phyloP scores from a whole-genome alignment of 805 yeast genomes.

The Lipomyces yamanashiensis region DNA sequence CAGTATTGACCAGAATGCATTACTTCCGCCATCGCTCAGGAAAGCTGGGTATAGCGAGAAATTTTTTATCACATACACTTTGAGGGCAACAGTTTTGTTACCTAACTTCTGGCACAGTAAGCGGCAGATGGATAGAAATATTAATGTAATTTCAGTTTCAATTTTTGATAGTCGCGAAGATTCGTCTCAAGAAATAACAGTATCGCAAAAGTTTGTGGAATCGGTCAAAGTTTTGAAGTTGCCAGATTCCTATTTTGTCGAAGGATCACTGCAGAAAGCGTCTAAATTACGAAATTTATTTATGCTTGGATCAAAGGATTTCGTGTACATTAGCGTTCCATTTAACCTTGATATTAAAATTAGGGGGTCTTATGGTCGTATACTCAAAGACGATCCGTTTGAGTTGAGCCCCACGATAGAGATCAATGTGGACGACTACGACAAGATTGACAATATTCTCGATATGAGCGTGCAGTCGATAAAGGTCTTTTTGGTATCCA shows the following conservation, averaged over 20 bases:
- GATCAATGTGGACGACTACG: conserved; percentile 10
- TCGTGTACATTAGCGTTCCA: conserved; percentile 12
- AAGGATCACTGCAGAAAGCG: conserved; percentile 12
- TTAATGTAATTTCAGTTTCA: conserved; percentile 2
- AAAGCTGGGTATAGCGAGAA: neutral
- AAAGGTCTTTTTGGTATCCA: neutral
- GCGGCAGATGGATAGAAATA: too few relatives aligned
- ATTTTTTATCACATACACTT: too few relatives aligned
- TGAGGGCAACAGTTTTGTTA: too few relatives aligned
- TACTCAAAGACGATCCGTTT: conserved; percentile 4
- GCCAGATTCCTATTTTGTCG: conserved; percentile 24
- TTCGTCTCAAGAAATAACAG: too few relatives aligned
- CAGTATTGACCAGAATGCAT: neutral
- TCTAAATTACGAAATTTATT: conserved; percentile 12
- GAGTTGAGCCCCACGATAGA: neutral
- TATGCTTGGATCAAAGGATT: conserved; percentile 4
- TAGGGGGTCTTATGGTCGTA: neutral
- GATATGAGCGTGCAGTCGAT: conserved; percentile 7
- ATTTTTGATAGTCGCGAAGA: neutral
- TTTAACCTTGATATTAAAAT: neutral
- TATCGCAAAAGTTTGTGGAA: conserved; percentile 6
- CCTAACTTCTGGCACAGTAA: too few relatives aligned
- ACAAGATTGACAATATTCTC: conserved; percentile 7
- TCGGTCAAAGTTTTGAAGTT: conserved; percentile 4
- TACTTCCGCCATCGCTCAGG: neutral